Percentiles rank a stretch among this genome's conserved stretches.
These are phyloP conservation scores for Penicillium ochrochloron DNA, from an alignment of 495 filamentous ascomycete genomes.

Conservation along the genomic window DNA sequence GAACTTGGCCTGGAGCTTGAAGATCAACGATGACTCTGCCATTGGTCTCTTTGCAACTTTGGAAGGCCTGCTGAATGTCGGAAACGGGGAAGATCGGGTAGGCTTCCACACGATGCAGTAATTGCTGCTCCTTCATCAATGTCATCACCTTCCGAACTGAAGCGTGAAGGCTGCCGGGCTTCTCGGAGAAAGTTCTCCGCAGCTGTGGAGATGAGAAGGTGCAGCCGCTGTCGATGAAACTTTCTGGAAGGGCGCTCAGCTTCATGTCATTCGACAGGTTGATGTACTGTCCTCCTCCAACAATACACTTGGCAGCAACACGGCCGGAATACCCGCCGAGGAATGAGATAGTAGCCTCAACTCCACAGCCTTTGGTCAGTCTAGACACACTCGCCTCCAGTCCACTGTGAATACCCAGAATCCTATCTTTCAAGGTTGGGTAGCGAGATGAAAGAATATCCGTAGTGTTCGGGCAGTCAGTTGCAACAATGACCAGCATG, in stretches of 20 bases:
- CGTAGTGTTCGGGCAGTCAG: slow-evolving; percentile 18
- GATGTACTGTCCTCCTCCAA: slow-evolving; percentile 27
- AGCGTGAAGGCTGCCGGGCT: slow-evolving; percentile 21
- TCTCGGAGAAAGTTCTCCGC: slow-evolving; percentile 20
- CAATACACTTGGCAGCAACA: slow-evolving; percentile 27
- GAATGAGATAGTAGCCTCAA: slow-evolving; percentile 25
- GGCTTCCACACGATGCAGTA: slow-evolving; percentile 22
- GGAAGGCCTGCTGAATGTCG: slow-evolving; percentile 21
- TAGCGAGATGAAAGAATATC: slow-evolving; percentile 19
- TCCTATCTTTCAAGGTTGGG: slow-evolving; percentile 16
- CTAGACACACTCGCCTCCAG: slow-evolving; percentile 23
- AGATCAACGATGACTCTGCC: slow-evolving; percentile 23
- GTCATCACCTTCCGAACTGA: slow-evolving; percentile 20
- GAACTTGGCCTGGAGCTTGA: slow-evolving; percentile 26
- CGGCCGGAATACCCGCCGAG: slow-evolving; percentile 27
- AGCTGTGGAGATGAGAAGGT: slow-evolving; percentile 23
- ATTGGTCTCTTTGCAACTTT: slow-evolving; percentile 14
- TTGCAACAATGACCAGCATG: slow-evolving; percentile 26
- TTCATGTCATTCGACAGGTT: slow-evolving; percentile 33
- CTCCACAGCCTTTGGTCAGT: slow-evolving; percentile 27
- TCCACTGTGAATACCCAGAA: slow-evolving; percentile 18
- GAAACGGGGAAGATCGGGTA: slow-evolving; percentile 24
- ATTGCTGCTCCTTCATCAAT: slow-evolving; percentile 25
- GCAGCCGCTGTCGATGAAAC: slow-evolving; percentile 29
- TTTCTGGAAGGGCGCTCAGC: slow-evolving; percentile 26